Percentiles rank a stretch among this genome's conserved stretches.
Evolutionary conservation across 2,329 filamentous ascomycete species (phyloP).

Genomic region (Immersiporthe knoxdaviesiana): DNA sequence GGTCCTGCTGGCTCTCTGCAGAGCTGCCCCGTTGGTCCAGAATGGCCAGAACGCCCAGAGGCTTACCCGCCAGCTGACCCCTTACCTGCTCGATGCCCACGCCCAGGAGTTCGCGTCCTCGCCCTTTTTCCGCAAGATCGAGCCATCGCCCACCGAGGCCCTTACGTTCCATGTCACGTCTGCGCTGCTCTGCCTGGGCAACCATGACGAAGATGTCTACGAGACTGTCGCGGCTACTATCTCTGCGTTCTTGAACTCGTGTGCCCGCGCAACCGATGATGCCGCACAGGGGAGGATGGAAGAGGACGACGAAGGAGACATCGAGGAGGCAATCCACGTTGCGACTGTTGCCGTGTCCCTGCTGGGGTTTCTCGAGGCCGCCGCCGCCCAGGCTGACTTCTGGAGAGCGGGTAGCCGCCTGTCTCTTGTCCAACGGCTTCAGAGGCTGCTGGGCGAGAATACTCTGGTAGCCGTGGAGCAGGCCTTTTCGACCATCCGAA

Average conservation of each 20-base stretch:
- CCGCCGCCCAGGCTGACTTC: constrained; percentile 76
- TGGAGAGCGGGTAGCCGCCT: constrained; percentile 79
- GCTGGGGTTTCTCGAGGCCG: constrained; percentile 87
- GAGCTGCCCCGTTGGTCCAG: constrained; percentile 77
- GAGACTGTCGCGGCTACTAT: constrained; percentile 68
- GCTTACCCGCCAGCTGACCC: constrained; percentile 76
- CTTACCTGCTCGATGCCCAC: constrained; percentile 85
- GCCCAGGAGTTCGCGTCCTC: constrained; percentile 77
- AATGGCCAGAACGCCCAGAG: constrained; percentile 74
- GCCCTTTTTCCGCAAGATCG: constrained; percentile 79
- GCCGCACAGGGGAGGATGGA: constrained; percentile 57
- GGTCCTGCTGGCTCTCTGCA: constrained; percentile 87
- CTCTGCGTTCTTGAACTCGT: constrained; percentile 72
- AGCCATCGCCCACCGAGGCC: constrained; percentile 86
- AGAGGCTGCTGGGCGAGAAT: constrained; percentile 75
- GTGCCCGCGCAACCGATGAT: constrained; percentile 62
- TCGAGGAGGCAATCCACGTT: constrained; percentile 69
- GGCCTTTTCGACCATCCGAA: constrained; percentile 86
- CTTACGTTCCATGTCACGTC: constrained; percentile 78
- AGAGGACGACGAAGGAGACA: constrained; percentile 60
- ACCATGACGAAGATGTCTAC: constrained; percentile 70
- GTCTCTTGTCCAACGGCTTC: constrained; percentile 71
- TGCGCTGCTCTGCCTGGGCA: constrained; percentile 80
- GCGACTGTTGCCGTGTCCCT: constrained; percentile 81
- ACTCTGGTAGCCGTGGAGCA: constrained; percentile 88